These are phyloP conservation scores for Trifolium dubium DNA, from an alignment of 306 rosid genomes.

Conservation along the genomic window DNA sequence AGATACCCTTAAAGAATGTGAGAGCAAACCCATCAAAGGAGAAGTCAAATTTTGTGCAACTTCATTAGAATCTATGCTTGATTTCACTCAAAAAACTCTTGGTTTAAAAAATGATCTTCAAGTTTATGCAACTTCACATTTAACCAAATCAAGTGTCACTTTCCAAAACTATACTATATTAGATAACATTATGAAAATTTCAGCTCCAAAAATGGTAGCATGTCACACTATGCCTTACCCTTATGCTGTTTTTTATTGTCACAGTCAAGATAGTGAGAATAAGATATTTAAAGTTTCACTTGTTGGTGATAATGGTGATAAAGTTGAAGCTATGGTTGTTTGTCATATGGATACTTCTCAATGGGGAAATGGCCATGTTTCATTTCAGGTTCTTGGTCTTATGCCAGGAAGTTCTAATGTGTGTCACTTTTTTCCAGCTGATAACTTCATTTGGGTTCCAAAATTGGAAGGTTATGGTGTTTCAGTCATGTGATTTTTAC, in stretches of 20 bases:
- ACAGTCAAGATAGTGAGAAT: constrained; percentile 59
- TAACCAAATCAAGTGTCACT: constrained; percentile 52
- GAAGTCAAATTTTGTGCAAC: constrained; percentile 77
- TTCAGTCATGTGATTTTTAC: constrained; percentile 37
- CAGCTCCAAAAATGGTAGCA: constrained; percentile 73
- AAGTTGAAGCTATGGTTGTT: constrained; percentile 66
- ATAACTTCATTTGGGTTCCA: constrained; percentile 65
- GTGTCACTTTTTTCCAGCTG: constrained; percentile 88
- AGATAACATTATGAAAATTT: constrained; percentile 47
- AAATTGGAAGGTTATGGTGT: constrained; percentile 4
- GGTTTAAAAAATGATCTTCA: constrained; percentile 35
- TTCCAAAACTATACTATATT: constrained; percentile 73
- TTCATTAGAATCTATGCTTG: constrained; percentile 76
- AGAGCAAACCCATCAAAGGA: constrained; percentile 63
- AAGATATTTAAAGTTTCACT: constrained; percentile 53
- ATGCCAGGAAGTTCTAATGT: constrained; percentile 66
- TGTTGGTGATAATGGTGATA: constrained; percentile 66
- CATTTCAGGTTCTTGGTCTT: constrained; percentile 62
- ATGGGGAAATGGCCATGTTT: constrained; percentile 67
- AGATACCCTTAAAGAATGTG: constrained; percentile 65
- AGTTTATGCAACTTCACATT: constrained; percentile 55
- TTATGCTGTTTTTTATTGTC: constrained; percentile 70
- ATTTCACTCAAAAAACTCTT: constrained; percentile 49
- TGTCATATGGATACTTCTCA: constrained; percentile 84
- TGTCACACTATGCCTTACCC: constrained; percentile 90